phyloP scores from a whole-genome alignment of 345 rosid genomes.

The Hypericum androsaemum region DNA sequence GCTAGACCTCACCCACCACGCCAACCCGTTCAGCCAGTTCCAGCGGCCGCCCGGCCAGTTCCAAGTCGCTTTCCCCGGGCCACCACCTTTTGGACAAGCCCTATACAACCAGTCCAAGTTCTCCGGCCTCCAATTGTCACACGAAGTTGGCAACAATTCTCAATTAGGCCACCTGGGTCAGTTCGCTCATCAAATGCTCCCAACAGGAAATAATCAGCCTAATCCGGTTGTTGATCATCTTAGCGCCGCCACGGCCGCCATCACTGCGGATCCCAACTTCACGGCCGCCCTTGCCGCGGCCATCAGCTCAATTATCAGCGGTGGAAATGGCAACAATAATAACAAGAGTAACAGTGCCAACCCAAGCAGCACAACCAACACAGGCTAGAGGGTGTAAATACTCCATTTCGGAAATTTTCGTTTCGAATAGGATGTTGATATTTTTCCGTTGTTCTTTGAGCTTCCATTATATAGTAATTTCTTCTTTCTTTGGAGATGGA shows the following conservation, averaged over 20 bases:
- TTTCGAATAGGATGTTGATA: not conserved
- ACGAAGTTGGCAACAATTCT: conserved; percentile 25
- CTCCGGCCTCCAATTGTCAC: conserved; percentile 79
- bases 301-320: conserved; percentile 70
- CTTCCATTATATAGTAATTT: too few species aligned
- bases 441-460: too few species aligned
- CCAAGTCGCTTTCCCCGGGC: conserved; percentile 36
- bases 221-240: conserved; percentile 39
- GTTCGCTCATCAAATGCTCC: conserved; percentile 8
- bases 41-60: conserved; percentile 36
- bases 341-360: too few species aligned
- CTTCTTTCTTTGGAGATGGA: too few species aligned
- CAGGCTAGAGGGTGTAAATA: conserved; percentile 1
- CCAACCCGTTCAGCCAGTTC: conserved; percentile 39
- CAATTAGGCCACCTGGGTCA: conserved; percentile 29
- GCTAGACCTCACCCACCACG: conserved; percentile 73
- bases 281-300: conserved; percentile 90
- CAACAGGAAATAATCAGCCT: conserved; percentile 22
- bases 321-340: conserved; percentile 18
- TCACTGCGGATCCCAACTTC: conserved; percentile 87
- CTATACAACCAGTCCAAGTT: conserved; percentile 76
- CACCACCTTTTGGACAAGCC: conserved; percentile 62
- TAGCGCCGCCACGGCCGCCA: conserved; percentile 71
- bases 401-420: not conserved
- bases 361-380: conserved; percentile 14